Evolutionary conservation across 495 filamentous ascomycete species (phyloP), one percentile per base, ranked within the genome.

Genomic region (Ascobolus immersus): DNA sequence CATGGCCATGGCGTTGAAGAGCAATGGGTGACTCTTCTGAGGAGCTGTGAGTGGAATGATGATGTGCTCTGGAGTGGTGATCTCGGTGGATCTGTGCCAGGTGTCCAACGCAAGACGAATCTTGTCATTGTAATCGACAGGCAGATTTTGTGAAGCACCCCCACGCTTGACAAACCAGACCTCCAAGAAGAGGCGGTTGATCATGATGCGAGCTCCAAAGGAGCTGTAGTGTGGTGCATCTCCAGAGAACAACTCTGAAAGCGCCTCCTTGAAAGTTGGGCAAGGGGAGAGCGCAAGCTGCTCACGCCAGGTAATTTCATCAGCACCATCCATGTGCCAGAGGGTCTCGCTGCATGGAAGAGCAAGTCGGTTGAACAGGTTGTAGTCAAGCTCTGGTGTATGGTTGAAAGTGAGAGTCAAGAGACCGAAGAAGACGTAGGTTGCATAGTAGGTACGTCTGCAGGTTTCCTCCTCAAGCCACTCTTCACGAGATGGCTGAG

Each of bases 111-210:
- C 86, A 17, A 92, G 67, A 39, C 89, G 69, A 35, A 96, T 73
- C 62, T 92, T 96, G 29, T 45, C 39, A 15, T 39, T 38, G 65
- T 92, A 96, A 54, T 96, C 86, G 12, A 84, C 90, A 26, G 84
- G 81, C n/a, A n/a, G n/a, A n/a, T n/a, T n/a, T n/a, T n/a, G n/a
- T n/a, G n/a, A n/a, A n/a, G n/a, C n/a, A n/a, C n/a, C n/a, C 54
- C 77, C 92, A 40, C 86, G 77, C 65, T 93, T 92, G 57, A 93
- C 79, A 49, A 82, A 86, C 86, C 84, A 96, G 4, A 96, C 86
- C 48, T 93, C 86, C 36, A 96, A 64, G 65, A 94, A 96, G 37
- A 96, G 67, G 4, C 89, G 82, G 51, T 94, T 96, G 65, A 96
- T 96, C 72, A 96, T 80, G 45, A 94, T 78, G 33, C 86, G 80